A percentile compares a stretch with the other conserved stretches of the same genome.
Conservation (phyloP, 306 rosid species). For the Carpinus viminea region DNA sequence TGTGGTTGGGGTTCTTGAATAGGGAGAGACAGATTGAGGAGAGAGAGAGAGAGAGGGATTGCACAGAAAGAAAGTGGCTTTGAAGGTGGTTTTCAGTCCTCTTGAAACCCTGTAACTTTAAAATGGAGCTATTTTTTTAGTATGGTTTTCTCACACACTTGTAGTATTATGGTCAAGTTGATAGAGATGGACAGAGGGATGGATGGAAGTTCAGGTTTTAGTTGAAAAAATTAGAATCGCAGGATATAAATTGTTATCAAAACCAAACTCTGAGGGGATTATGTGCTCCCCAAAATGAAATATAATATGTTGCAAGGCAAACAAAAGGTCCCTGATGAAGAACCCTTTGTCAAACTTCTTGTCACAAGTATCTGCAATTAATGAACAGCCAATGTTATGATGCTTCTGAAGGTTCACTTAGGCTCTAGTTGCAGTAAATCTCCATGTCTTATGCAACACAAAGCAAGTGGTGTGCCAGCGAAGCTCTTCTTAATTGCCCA, state of each 20-base stretch:
- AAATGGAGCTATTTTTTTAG: too few species aligned
- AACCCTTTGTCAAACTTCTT: background rate
- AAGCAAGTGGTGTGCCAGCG: background rate
- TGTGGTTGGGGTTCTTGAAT: too few species aligned
- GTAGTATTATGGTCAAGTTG: background rate
- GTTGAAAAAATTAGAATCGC: background rate
- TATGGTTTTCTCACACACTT: too few species aligned
- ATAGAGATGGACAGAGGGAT: background rate
- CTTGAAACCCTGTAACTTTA: too few species aligned
- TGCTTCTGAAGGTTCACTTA: background rate
- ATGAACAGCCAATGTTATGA: background rate
- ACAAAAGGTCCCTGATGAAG: background rate
- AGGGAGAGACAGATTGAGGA: too few species aligned
- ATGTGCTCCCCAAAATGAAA: background rate
- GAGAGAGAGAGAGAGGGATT: background rate
- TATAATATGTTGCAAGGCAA: background rate
- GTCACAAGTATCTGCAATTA: background rate
- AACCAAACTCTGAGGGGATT: background rate
- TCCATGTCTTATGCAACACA: background rate
- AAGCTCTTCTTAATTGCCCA: background rate
- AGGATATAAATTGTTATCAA: background rate
- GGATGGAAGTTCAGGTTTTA: background rate
- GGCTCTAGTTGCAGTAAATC: background rate
- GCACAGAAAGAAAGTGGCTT: background rate
- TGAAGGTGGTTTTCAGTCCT: too few species aligned